Base-by-base conservation (phyloP, 805 yeast genomes). In the Blastobotrys attinorum region DNA sequence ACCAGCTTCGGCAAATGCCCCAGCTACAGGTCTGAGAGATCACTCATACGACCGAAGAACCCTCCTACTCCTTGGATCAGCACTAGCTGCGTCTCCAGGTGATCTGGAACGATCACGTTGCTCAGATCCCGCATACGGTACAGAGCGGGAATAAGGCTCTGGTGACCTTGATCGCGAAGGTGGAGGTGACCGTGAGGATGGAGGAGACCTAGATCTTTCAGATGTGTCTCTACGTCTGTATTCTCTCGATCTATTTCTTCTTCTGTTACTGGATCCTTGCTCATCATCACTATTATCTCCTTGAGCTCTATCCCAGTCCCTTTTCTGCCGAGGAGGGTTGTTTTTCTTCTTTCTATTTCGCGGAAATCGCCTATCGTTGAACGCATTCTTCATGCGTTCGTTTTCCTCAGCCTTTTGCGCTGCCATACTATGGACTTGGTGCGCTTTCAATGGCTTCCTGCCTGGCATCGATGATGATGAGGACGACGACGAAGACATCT, bases 381-480 rank as follows among this genome's bases (percentile, higher is more conserved):
- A 27, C 4, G 53, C 58, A 16, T 31, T 23, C 31, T 44, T 31
- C 46, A 53, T 34, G 11, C 47, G 37, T 27, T 46, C 50, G 32
- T 54, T 54, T 22, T 37, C 45, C 23, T 25, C 22, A 13, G 31
- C 40, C 37, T 54, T 54, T 13, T 50, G 50, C 6, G 21, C 40
- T 2, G 53, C 44, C 29, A 50, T 25, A 27, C 43, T 52, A 35
- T 54, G 58, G 13, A 46, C 42, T 16, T 52, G 50, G 36, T 50
- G 46, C 13, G 33, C 11, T 34, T 42, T 40, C 11, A 35, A 31
- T 27, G 31, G 33, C 20, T 22, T 20, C 23, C 31, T 4, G 10
- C 16, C 16, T 17, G 29, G 29, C 11, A 25, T 25, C 29, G 29
- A 8, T 25, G 7, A 7, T 25, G 29, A 25, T 7, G 29, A n/a